A percentile compares a stretch with the other conserved stretches of the same genome.
These are phyloP conservation scores for Fusarium scirpi DNA, from an alignment of 2,329 filamentous ascomycete genomes.

Conservation along the genomic window DNA sequence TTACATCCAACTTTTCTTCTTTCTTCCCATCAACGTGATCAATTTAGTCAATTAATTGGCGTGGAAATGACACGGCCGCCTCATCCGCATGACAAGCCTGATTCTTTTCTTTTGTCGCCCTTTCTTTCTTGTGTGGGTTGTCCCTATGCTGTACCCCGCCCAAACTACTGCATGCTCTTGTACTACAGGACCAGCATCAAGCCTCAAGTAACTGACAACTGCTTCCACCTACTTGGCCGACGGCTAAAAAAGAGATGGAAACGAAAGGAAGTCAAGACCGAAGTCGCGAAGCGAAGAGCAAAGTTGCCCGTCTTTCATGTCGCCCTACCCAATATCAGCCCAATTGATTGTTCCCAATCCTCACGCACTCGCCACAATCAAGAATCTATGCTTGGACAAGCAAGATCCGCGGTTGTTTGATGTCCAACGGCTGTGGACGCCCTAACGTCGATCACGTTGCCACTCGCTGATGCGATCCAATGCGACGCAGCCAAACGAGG, in stretches of 20 bases:
- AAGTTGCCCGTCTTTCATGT: slow-evolving; percentile 15
- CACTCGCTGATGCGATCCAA: slow-evolving; percentile 37
- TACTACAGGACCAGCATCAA: slow-evolving; percentile 3
- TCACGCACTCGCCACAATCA: slow-evolving; percentile 31
- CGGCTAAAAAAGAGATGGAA: neutral
- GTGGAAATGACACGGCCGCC: slow-evolving; percentile 1
- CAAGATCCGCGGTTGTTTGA: slow-evolving; percentile 18
- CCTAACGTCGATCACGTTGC: slow-evolving; percentile 43
- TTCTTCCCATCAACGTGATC: neutral
- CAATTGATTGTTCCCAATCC: slow-evolving; percentile 11
- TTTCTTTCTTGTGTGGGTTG: slow-evolving; percentile 9
- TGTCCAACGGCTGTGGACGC: slow-evolving; percentile 28
- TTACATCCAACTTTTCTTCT: slow-evolving; percentile 28
- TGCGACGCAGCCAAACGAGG: slow-evolving; percentile 41
- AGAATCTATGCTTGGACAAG: neutral
- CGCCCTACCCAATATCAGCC: slow-evolving; percentile 38
- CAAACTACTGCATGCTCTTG: slow-evolving; percentile 7
- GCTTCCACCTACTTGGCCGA: slow-evolving; percentile 11
- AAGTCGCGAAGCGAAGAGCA: slow-evolving; percentile 1
- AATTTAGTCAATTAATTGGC: slow-evolving; percentile 10
- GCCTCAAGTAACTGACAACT: neutral
- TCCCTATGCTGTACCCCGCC: slow-evolving; percentile 3
- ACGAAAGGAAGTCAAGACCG: neutral
- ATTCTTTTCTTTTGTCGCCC: slow-evolving; percentile 23
- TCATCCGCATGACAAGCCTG: neutral